A percentile compares a stretch with the other conserved stretches of the same genome.
Evolutionary conservation across 805 yeast genomes (phyloP).

Genomic region (Pichia rugopelliculosa): DNA sequence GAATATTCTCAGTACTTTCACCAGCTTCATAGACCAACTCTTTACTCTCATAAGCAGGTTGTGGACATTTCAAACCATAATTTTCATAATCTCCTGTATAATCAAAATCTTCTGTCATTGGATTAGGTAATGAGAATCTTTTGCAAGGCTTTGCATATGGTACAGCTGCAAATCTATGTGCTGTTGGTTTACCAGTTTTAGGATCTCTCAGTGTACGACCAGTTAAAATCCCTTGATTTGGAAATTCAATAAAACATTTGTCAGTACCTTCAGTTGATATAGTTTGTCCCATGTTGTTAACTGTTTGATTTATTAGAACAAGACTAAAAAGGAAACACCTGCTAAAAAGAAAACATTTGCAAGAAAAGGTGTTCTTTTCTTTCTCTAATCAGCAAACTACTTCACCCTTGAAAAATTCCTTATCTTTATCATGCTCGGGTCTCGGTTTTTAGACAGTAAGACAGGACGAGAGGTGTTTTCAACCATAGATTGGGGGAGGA

Average conservation of each 20-base stretch:
- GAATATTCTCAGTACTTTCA: constrained; percentile 29
- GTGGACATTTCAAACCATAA: constrained; percentile 31
- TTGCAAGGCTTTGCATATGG: constrained; percentile 27
- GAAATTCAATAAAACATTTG: constrained; percentile 16
- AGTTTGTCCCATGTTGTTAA: constrained; percentile 9
- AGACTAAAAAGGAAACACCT: too few relatives aligned
- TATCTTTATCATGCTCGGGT: too few relatives aligned
- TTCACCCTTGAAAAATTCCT: too few relatives aligned
- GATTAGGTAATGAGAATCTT: constrained; percentile 26
- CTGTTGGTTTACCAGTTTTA: constrained; percentile 14
- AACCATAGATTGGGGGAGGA: too few relatives aligned
- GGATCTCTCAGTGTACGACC: constrained; percentile 20
- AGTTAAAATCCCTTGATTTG: constrained; percentile 25
- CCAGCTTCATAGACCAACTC: constrained; percentile 16
- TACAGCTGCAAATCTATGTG: constrained; percentile 27
- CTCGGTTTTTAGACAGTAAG: too few relatives aligned
- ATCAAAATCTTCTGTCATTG: constrained; percentile 28
- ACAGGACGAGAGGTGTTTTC: too few relatives aligned
- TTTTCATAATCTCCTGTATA: constrained; percentile 32
- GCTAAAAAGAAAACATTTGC: too few relatives aligned
- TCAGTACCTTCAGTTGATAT: constrained; percentile 18
- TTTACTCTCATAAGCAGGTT: constrained; percentile 27
- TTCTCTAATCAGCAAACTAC: too few relatives aligned
- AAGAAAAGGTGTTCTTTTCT: too few relatives aligned
- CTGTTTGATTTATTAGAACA: background rate